Base-by-base conservation (phyloP, 208 protist species). In the Leishmania major region DNA sequence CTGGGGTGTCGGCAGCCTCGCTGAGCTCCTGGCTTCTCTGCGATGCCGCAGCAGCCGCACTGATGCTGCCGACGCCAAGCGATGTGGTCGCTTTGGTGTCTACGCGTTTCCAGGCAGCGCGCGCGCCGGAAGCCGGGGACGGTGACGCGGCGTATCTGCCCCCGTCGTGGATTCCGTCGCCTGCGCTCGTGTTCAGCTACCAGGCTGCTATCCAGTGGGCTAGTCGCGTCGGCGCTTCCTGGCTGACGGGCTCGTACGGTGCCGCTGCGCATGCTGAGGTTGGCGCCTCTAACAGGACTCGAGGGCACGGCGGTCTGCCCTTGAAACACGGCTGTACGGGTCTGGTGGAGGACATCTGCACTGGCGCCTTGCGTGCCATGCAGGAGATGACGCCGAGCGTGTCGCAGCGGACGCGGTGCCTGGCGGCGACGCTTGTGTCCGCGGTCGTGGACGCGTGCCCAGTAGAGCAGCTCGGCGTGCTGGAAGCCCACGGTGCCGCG, bases 321-420 rank as follows among this genome's bases (percentile, higher is more conserved):
- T 35, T 47, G n/a, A 51, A 13, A 45, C 75, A 28, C 1, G 37
- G 40, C 45, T 55, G 35, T 31, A 31, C 76, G 4, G 74, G 59
- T 0, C 59, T 79, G 11, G 66, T 84, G 51, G 67, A 86, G 73
- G 86, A 79, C 0, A 31, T 94, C 57, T 90, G 88, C 76, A n/a
- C 25, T 3, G 82, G 75, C 35, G 64, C 89, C 28, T 76, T 70
- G 55, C 37, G 53, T 3, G 75, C 89, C n/a, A 89, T 93, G 81
- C 47, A 51, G 77, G 87, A 90, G 59, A 77, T 66, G n/a, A 69
- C 81, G 28, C 57, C 45, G 8, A 7, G 28, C 8, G 19, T 94
- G 31, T 83, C 90, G 17, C 85, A 93, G 74, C 84, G 83, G 13
- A 90, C 87, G 43, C 88, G 90, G 31, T 91, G 87, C 51, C 66